Base-by-base conservation (phyloP, 305 asterid species). In the Lippia alba region DNA sequence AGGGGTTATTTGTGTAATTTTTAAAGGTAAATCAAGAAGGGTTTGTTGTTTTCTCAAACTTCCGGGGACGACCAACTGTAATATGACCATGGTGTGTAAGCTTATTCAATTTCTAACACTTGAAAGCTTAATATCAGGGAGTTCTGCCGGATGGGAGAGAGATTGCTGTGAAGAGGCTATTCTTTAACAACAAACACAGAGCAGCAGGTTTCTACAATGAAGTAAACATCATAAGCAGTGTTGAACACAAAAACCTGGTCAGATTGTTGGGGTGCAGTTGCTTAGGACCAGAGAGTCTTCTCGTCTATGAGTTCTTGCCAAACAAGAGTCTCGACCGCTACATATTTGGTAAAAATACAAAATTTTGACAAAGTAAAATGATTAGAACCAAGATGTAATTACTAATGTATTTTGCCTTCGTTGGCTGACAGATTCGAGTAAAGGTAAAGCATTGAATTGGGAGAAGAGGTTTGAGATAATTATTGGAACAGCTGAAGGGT, bases 171-270 rank as follows among this genome's bases (percentile, higher is more conserved):
- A 94, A 94, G 81, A 88, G 96, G 83, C 90, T 94, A 0, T 94
- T 86, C 86, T 83, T 80, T 56, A 86, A 89, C 81, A 86, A 83
- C 79, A 84, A 82, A 71, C 90, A 88, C 44, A 84, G 96, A 84
- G 94, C 90, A 61, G 89, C 84, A 20, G 92, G 90, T 81, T 94
- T 94, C 88, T 89, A 84, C 81, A 89, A 89, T 36, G 97, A 94
- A 84, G 90, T 94, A 7, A 91, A 91, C 87, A 88, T 94, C 40
- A 87, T 94, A 67, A 91, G 94, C 54, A 82, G 92, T 3, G 78
- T 91, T 0, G 87, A 88, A 72, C 97, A 94, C 79, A 89, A 85
- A 67, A 91, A 94, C 46, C 81, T 94, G 24, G 94, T 83, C 60
- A 77, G 91, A 33, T 70, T 94, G 61, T 61, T 91, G 69, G 99